These are phyloP conservation scores for Xylaria sp. DNA, from an alignment of 2,329 filamentous ascomycete species.

Conservation along the genomic window DNA sequence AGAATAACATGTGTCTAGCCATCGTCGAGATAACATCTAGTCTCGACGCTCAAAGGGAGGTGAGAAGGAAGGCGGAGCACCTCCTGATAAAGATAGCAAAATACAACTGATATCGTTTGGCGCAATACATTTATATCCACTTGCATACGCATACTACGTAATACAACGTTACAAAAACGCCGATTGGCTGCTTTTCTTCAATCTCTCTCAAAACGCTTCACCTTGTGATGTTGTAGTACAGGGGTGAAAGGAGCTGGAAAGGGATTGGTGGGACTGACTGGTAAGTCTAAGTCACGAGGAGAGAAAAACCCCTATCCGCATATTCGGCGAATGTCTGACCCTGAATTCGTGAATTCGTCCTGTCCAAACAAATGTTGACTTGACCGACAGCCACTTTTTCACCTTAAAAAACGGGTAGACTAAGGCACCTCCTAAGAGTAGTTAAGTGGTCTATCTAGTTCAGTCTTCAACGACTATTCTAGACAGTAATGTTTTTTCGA, in stretches of 20 bases:
- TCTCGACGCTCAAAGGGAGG: too few species aligned
- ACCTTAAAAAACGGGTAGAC: slow-evolving; percentile 20
- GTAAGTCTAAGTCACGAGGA: neutral
- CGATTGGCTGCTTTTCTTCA: too few species aligned
- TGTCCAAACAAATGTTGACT: neutral
- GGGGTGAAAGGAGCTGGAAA: neutral
- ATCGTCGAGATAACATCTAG: too few species aligned
- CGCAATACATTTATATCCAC: too few species aligned
- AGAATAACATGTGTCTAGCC: too few species aligned
- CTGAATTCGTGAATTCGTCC: neutral
- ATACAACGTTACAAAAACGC: too few species aligned
- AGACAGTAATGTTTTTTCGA: slow-evolving; percentile 3
- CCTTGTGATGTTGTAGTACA: neutral
- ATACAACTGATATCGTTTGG: too few species aligned
- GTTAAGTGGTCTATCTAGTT: slow-evolving; percentile 3
- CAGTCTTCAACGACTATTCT: neutral
- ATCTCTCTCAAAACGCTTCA: neutral
- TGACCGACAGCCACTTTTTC: slow-evolving; percentile 10
- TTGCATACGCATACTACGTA: too few species aligned
- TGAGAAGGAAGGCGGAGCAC: too few species aligned
- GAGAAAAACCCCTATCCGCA: neutral
- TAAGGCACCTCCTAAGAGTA: slow-evolving; percentile 6
- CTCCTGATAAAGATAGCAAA: too few species aligned
- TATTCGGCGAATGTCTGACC: neutral
- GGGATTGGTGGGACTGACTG: neutral